A percentile compares a stretch with the other conserved stretches of the same genome.
Evolutionary conservation across 495 filamentous ascomycete genomes (phyloP).

Genomic region (Penicillium parvum): DNA sequence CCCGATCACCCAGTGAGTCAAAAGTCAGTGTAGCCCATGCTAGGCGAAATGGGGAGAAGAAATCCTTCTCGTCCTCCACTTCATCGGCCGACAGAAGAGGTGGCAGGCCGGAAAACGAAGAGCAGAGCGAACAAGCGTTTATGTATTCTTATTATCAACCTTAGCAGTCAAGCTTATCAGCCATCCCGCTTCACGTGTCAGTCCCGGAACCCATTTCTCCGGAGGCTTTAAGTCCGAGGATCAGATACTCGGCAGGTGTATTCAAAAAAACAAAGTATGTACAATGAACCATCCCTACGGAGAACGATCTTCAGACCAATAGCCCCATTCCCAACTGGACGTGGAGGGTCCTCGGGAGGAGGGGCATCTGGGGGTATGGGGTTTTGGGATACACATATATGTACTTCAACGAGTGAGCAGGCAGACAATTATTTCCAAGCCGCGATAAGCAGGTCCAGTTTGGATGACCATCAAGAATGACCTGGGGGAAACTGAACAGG

Average conservation of each 20-base stretch:
- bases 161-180: constrained; percentile 13
- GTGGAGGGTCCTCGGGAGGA: not conserved
- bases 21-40: constrained; percentile 2
- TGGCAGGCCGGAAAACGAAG: not conserved
- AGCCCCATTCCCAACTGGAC: not conserved
- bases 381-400: not conserved
- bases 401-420: constrained; percentile 6
- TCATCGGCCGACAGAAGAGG: not conserved
- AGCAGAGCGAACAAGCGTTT: constrained; percentile 16
- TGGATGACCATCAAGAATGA: constrained; percentile 28
- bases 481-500: constrained; percentile 19
- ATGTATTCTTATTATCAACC: constrained; percentile 36
- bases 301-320: no score
- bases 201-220: constrained; percentile 6
- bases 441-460: constrained; percentile 19
- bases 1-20: not conserved
- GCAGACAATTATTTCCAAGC: constrained; percentile 8
- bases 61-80: constrained; percentile 3
- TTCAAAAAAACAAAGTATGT: no score
- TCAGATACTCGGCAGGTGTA: not conserved
- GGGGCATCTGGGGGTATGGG: constrained; percentile 6
- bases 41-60: constrained; percentile 11
- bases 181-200: constrained; percentile 26
- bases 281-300: not conserved
- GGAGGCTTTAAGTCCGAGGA: not conserved